Evolutionary conservation across 805 yeast species (phyloP).

Genomic region (Trichomonascus vanleenenianus): DNA sequence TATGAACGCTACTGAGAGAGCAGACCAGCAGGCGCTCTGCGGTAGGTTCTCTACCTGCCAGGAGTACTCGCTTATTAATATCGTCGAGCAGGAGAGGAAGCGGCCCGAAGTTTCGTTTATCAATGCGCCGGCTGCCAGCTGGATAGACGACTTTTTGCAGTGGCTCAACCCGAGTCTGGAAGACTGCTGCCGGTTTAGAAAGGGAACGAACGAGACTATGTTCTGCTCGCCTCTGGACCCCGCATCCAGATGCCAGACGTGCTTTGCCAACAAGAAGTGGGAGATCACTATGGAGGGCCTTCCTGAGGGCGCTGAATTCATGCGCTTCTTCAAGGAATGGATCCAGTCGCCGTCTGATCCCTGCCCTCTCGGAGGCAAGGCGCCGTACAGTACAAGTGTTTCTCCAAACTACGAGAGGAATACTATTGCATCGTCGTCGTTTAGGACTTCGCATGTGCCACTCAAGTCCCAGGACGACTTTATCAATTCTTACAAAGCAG

Average conservation of each 20-base stretch:
- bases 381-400: constrained; percentile 69
- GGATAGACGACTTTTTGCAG: constrained; percentile 86
- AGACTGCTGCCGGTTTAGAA: constrained; percentile 73
- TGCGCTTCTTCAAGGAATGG: constrained; percentile 73
- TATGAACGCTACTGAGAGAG: constrained; percentile 51
- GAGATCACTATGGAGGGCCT: constrained; percentile 67
- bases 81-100: constrained; percentile 76
- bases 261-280: constrained; percentile 61
- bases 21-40: constrained; percentile 67
- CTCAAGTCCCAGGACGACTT: constrained; percentile 77
- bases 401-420: constrained; percentile 34
- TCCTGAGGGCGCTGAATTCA: constrained; percentile 68
- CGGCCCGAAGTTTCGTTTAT: constrained; percentile 58
- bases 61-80: constrained; percentile 67
- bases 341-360: constrained; percentile 76
- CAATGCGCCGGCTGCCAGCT: constrained; percentile 76
- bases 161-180: constrained; percentile 84
- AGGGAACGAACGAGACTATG: constrained; percentile 40
- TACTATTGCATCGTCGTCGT: constrained; percentile 49
- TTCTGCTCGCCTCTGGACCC: constrained; percentile 64
- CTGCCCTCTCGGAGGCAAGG: constrained; percentile 93
- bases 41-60: constrained; percentile 84
- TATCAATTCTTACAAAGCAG: constrained; percentile 68
- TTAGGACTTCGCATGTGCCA: constrained; percentile 74
- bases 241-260: constrained; percentile 61